Conservation (phyloP, 192 early-diverging fungal genomes). For the Backusella sp. region DNA sequence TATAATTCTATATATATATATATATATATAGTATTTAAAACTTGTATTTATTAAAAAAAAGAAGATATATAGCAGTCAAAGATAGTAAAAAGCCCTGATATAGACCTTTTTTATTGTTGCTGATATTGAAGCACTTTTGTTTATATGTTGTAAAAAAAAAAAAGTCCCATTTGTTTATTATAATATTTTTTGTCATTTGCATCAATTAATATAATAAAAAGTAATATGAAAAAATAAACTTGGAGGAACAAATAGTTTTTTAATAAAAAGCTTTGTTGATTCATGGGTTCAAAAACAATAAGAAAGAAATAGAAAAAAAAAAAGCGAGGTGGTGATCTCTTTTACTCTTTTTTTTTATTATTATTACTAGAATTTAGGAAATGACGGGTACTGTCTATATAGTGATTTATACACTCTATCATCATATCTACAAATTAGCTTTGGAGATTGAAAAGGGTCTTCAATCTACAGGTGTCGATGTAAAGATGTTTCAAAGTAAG, state of each 20-base stretch:
- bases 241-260: too few relatives aligned
- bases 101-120: not conserved
- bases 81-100: not conserved
- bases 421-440: conserved; percentile 73
- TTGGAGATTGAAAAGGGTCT: conserved; percentile 67
- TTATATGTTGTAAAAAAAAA: too few relatives aligned
- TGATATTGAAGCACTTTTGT: not conserved
- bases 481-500: conserved; percentile 46
- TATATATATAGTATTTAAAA: not conserved
- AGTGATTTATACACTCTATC: conserved; percentile 44
- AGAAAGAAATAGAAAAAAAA: not conserved
- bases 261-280: not conserved
- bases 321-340: not conserved
- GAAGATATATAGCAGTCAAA: not conserved
- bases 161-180: too few relatives aligned
- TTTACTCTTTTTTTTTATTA: not conserved
- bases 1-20: not conserved
- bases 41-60: not conserved
- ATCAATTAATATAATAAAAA: not conserved
- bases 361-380: not conserved
- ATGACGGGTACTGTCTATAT: conserved; percentile 36
- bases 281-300: not conserved
- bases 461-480: conserved; percentile 40
- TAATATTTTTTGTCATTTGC: too few relatives aligned
- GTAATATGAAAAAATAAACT: not conserved